Evolutionary conservation across 163 green algal species (phyloP), one percentile per base, ranked within the genome.

Genomic region (Scenedesmus sp.): DNA sequence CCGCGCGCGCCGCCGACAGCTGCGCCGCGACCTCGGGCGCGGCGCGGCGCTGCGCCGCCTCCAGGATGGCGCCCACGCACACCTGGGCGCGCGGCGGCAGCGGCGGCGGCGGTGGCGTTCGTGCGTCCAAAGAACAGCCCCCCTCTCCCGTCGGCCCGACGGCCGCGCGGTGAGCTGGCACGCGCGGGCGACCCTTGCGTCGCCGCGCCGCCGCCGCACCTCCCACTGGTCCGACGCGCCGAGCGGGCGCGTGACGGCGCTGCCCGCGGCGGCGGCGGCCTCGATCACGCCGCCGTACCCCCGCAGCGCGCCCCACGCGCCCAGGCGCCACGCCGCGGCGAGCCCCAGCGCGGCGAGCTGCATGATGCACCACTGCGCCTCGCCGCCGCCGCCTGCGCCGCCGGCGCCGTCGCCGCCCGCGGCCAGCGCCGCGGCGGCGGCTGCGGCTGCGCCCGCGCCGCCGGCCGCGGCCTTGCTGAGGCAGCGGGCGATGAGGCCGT

Each of bases 281-380:
- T 83, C 34, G 1, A 83, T 33, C 50, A 78, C 70, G 28, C 66
- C 58, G 36, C 94, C 51, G 69, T 92, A 92, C 2, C 83, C 78
- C 14, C 93, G 83, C 75, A 99, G 84, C 31, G 84, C 34, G 0
- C 88, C 78, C 94, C 94, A 99, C 15, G 87, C 69, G 1, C 96
- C 96, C 77, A 98, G 83, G 2, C 96, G 87, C 96, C 95, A 99
- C 0, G 93, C 86, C 11, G 95, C 94, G 13, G 93, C 93, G 18
- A 96, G 85, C 2, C 89, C 92, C 17, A 83, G 62, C 1, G 91
- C 87, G 1, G 89, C 86, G 34, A 97, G 83, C 58, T 93, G 83
- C 24, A 26, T 45, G 3, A 77, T 42, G 22, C 36, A 77, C 69
- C 54, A 67, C 54, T 77, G 69, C 39, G 54, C 54, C 0, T 47